These are phyloP conservation scores for Mucor racemosus DNA, from an alignment of 371 early-diverging fungal genomes.

Conservation along the genomic window DNA sequence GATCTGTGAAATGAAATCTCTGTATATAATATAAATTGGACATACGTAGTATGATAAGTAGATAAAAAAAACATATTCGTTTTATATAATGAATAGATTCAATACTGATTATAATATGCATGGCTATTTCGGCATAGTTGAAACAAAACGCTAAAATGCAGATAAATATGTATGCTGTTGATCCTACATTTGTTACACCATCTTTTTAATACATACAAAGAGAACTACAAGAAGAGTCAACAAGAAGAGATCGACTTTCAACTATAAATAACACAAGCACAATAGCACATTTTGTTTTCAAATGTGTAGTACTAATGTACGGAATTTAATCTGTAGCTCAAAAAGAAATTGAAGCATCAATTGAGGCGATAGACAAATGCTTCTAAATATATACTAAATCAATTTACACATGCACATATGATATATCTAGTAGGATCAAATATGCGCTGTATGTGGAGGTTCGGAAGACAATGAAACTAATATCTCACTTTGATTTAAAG, in stretches of 20 bases:
- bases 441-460: background rate
- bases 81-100: background rate
- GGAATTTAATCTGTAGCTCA: background rate
- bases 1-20: background rate
- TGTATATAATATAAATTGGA: background rate
- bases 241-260: background rate
- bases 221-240: background rate
- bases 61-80: background rate
- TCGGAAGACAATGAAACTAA: too few relatives aligned
- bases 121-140: background rate
- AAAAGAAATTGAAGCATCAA: background rate
- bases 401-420: background rate
- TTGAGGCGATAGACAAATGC: background rate
- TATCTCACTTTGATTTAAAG: too few relatives aligned
- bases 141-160: too few relatives aligned
- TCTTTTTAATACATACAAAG: background rate
- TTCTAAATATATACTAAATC: conserved; percentile 1
- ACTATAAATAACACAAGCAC: background rate
- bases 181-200: background rate
- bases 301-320: background rate
- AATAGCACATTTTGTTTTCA: background rate
- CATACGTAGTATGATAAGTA: background rate
- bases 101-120: background rate
- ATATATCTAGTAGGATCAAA: background rate
- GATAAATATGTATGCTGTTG: background rate